phyloP scores from a whole-genome alignment of 2,329 filamentous ascomycete species.

The Claviceps sorghi region DNA sequence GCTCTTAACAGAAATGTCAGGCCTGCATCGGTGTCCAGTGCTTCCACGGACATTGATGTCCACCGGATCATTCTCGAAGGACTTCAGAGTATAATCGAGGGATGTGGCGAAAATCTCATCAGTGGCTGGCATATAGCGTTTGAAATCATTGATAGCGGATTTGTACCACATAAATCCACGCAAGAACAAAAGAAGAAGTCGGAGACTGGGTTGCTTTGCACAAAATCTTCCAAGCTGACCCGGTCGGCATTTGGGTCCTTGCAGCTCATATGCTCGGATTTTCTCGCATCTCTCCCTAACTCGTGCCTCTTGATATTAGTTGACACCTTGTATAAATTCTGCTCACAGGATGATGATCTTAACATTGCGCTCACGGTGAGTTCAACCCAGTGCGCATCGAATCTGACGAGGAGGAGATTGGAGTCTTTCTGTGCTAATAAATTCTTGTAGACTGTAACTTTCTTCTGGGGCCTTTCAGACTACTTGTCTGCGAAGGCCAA shows the following conservation, averaged over 20 bases:
- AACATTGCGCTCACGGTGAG: slow-evolving; percentile 85
- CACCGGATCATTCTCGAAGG: slow-evolving; percentile 69
- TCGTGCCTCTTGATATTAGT: slow-evolving; percentile 64
- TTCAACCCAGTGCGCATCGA: slow-evolving; percentile 5
- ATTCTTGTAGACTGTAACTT: slow-evolving; percentile 60
- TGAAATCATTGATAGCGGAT: slow-evolving; percentile 70
- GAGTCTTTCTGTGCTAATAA: neutral
- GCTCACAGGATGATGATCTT: slow-evolving; percentile 75
- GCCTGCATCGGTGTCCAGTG: slow-evolving; percentile 39
- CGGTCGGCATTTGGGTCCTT: slow-evolving; percentile 78
- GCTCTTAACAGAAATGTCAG: slow-evolving; percentile 39
- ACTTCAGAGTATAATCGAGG: slow-evolving; percentile 69
- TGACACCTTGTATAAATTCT: slow-evolving; percentile 79
- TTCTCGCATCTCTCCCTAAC: slow-evolving; percentile 58
- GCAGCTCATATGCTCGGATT: slow-evolving; percentile 90
- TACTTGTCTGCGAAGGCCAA: slow-evolving; percentile 53
- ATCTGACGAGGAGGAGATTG: neutral
- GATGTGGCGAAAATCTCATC: slow-evolving; percentile 69
- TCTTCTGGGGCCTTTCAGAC: slow-evolving; percentile 92
- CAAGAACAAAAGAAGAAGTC: slow-evolving; percentile 20
- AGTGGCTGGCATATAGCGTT: slow-evolving; percentile 80
- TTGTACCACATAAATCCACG: slow-evolving; percentile 31
- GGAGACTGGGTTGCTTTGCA: slow-evolving; percentile 25
- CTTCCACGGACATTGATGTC: slow-evolving; percentile 59
- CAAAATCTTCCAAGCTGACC: slow-evolving; percentile 59